phyloP scores from a whole-genome alignment of 2,329 filamentous ascomycete genomes.

The Arthrobotrys entomopaga region DNA sequence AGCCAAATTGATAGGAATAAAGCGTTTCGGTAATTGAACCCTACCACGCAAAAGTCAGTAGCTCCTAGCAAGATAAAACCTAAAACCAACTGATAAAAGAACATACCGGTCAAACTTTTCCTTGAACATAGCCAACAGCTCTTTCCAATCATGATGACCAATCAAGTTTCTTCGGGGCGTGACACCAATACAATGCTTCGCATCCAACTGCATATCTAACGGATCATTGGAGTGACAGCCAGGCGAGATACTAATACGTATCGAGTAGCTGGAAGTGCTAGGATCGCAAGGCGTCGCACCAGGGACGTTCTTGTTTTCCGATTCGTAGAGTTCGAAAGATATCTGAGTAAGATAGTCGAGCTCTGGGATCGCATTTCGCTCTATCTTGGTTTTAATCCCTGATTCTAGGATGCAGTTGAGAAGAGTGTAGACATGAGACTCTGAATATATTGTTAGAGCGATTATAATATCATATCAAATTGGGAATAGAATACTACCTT shows the following conservation, averaged over 20 bases:
- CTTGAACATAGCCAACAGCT: conserved; percentile 92
- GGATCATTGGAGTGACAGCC: conserved; percentile 97
- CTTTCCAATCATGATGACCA: conserved; percentile 91
- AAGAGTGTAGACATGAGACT: conserved; percentile 97
- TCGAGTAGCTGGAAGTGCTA: conserved; percentile 89
- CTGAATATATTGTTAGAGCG: conserved; percentile 61
- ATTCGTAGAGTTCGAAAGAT: conserved; percentile 97
- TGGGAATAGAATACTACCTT: conserved; percentile 62
- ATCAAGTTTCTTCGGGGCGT: conserved; percentile 90
- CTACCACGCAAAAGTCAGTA: conserved; percentile 61
- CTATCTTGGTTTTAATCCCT: conserved; percentile 95
- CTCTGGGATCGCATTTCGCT: conserved; percentile 92
- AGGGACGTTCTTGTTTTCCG: conserved; percentile 72
- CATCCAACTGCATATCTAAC: conserved; percentile 93
- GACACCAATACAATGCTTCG: conserved; percentile 93
- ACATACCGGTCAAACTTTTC: conserved; percentile 94
- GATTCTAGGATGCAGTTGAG: conserved; percentile 98
- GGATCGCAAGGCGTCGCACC: conserved; percentile 67
- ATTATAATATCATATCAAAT: neutral
- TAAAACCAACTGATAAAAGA: neutral
- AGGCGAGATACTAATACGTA: conserved; percentile 93
- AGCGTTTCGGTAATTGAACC: conserved; percentile 74
- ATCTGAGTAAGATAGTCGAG: conserved; percentile 98
- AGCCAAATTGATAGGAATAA: conserved; percentile 71
- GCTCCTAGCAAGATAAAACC: neutral